Base-by-base conservation (phyloP, 2,329 filamentous ascomycete species). In the Domatiomyces catenatus region DNA sequence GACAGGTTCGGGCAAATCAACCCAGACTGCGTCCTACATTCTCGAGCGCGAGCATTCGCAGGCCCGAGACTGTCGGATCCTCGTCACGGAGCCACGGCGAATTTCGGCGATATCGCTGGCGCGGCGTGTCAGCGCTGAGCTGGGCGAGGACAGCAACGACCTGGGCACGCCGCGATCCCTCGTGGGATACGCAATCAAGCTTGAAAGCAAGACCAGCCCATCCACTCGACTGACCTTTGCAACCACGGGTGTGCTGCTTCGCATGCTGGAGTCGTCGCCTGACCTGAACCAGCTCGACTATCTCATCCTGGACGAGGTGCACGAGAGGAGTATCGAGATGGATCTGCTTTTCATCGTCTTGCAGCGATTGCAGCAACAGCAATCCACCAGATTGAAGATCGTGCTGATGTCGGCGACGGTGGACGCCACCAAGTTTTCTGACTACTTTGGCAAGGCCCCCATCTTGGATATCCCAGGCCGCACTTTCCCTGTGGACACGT, bases 401-500 rank as follows among this genome's bases (percentile, higher is more conserved):
- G 76, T 98, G 39, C 75, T 98, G 46, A 98, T 98, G 92, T 96
- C 90, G 58, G 92, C 92, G 8, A 98, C 92, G 0, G 87, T 98
- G 6, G 87, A 98, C 65, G 87, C 92, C 0, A 82, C 90, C 53
- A 81, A 83, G 15, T 95, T 98, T 64, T 95, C 92, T 0, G 78
- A 79, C 8, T 98, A 96, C 62, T 76, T 98, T 1, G 54, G 52
- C 44, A 81, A 83, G 50, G 90, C 90, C 1, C 90, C 90, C 0
- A 80, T 96, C 42, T 72, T 98, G 49, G 88, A 84, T 53, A 87
- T 98, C 12, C 92, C 92, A 2, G 92, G 92, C 0, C 80, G 92
- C 46, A 96, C 90, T 0, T 98, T 93, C 62, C 90, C 92, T 0
- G 92, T 98, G 1, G 75, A 86, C 59, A 86, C 89, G 39, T 81